Conservation (phyloP, 202 grass and related monocot genomes). For the Zizania palustris region DNA sequence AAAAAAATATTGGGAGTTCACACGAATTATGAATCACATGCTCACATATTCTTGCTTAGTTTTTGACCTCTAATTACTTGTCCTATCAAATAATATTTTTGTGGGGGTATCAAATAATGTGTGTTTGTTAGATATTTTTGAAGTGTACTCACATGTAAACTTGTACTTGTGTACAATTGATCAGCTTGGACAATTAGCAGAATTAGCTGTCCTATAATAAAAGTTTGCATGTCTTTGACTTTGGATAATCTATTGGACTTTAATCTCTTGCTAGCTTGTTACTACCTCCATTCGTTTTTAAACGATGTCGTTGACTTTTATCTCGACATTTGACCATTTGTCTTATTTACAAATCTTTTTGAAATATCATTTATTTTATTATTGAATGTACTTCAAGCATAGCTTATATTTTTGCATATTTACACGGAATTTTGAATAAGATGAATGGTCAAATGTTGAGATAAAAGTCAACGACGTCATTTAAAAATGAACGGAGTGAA, state of each 20-base stretch:
- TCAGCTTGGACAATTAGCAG: not conserved
- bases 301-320: too few relatives aligned
- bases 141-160: not conserved
- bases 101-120: not conserved
- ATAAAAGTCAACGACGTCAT: too few relatives aligned
- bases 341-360: too few relatives aligned
- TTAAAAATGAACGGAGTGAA: too few relatives aligned
- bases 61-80: not conserved
- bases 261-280: conserved; percentile 7
- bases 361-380: too few relatives aligned
- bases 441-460: too few relatives aligned
- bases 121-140: not conserved
- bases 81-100: not conserved
- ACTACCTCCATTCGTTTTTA: too few relatives aligned
- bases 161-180: conserved; percentile 13
- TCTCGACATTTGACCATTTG: too few relatives aligned
- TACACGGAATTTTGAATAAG: too few relatives aligned
- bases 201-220: conserved; percentile 14
- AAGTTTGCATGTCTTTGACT: conserved; percentile 16
- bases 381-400: too few relatives aligned
- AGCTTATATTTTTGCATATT: too few relatives aligned
- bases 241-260: conserved; percentile 6
- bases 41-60: not conserved
- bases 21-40: not conserved
- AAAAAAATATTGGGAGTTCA: not conserved